Base-by-base conservation (phyloP, 1,139 yeast species). In the Pichia sp. region DNA sequence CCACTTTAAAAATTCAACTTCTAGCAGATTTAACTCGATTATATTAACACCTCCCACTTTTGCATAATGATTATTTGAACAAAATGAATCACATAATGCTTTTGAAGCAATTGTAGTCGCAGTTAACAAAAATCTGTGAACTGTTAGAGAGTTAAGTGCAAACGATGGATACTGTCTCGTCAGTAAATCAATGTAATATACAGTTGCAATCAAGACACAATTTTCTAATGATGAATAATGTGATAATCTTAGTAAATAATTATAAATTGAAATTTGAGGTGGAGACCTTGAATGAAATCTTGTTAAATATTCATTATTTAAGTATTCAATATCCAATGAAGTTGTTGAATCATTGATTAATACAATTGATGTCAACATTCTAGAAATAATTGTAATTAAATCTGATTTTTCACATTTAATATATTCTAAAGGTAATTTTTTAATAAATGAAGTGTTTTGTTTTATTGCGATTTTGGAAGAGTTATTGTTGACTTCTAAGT, bases 21-120 rank as follows among this genome's bases (percentile, higher is more conserved):
- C 99, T 46, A 93, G 73, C 54, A 93, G 77, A 67, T 93, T 93
- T 59, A 93, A 73, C 67, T 93, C 99, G 55, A 84, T 78, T 44
- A 86, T 73, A 42, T 93, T 89, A 9, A 93, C 85, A 58, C 99
- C 99, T 1, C 99, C 99, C 22, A 93, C 98, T 66, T 87, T 87
- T 13, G 98, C 96, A 66, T 93, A 93, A 67, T 91, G 97, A 41
- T 85, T 80, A 67, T 91, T 93, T 7, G 97, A 90, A 68, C 95
- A 91, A 67, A 93, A 93, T 45, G 91, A 85, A 68, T 93, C 99
- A 67, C 96, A 95, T 61, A 93, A 75, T 2, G 96, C 95, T 67
- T 93, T 93, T 58, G 93, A 86, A 1, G 95, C 96, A 6, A 91
- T 82, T 65, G 95, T 87, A 0, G 96, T 90, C 0, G 96, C 95